Evolutionary conservation across 2,329 filamentous ascomycete species (phyloP).

Genomic region (Capronia americana): DNA sequence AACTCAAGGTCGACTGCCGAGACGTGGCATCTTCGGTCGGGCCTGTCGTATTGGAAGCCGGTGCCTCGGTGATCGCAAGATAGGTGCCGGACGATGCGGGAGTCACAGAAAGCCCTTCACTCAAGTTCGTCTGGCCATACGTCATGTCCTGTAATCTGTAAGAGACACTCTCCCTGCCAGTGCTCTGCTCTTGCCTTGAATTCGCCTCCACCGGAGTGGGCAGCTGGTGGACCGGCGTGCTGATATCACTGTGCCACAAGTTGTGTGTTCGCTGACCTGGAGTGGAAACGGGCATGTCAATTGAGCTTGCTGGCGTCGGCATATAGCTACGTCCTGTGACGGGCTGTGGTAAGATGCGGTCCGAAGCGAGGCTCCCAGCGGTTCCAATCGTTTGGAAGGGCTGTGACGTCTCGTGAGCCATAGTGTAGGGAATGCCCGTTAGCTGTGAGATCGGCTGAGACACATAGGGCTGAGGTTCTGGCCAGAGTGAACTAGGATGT

Average conservation of each 20-base stretch:
- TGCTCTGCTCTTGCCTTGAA: conserved; percentile 32
- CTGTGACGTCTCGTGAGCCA: conserved; percentile 22
- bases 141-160: conserved; percentile 42
- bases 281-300: conserved; percentile 22
- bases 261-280: conserved; percentile 13
- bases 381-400: conserved; percentile 22
- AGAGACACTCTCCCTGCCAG: conserved; percentile 37
- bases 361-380: conserved; percentile 22
- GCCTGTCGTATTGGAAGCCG: background rate
- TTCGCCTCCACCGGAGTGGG: conserved; percentile 17
- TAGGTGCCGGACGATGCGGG: conserved; percentile 9
- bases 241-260: conserved; percentile 25
- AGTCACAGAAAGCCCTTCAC: conserved; percentile 31
- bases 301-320: conserved; percentile 11
- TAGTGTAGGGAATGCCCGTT: conserved; percentile 16
- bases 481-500: conserved; percentile 29
- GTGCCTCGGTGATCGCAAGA: conserved; percentile 20
- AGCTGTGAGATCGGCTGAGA: conserved; percentile 24
- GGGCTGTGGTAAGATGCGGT: conserved; percentile 31
- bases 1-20: conserved; percentile 9
- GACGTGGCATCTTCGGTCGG: conserved; percentile 9
- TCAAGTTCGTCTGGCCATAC: conserved; percentile 43
- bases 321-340: conserved; percentile 23
- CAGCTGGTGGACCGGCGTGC: conserved; percentile 17
- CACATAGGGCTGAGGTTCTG: conserved; percentile 29